These are phyloP conservation scores for Senecio squalidus DNA, from an alignment of 140 eudicot genomes.

Conservation along the genomic window DNA sequence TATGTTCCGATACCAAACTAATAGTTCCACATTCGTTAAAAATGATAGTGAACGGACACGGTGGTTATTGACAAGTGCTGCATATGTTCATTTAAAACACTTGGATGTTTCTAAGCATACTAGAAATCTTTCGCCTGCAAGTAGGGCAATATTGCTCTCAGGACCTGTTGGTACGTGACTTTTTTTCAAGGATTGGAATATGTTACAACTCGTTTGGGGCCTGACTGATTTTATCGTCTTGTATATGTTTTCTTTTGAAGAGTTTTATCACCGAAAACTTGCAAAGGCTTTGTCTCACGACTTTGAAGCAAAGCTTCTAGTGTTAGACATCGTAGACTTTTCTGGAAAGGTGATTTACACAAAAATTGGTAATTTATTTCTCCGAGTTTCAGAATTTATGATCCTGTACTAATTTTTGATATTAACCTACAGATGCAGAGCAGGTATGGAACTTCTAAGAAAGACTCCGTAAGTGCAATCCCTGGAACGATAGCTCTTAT, in stretches of 20 bases:
- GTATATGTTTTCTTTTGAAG: slow-evolving; percentile 26
- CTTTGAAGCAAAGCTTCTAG: slow-evolving; percentile 75
- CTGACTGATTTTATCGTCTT: slow-evolving; percentile 8
- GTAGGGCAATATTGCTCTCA: slow-evolving; percentile 87
- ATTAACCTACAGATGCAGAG: slow-evolving; percentile 66
- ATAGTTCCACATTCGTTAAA: no score
- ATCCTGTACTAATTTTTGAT: slow-evolving; percentile 23
- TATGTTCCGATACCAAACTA: no score
- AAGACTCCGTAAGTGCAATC: slow-evolving; percentile 62
- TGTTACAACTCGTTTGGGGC: not conserved
- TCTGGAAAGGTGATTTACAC: slow-evolving; percentile 57
- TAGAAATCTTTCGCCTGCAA: slow-evolving; percentile 84
- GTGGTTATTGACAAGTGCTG: slow-evolving; percentile 83
- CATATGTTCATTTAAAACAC: slow-evolving; percentile 85
- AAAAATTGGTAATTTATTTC: not conserved
- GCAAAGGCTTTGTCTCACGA: slow-evolving; percentile 83
- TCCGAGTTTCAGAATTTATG: not conserved
- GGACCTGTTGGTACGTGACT: slow-evolving; percentile 76
- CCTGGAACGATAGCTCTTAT: not conserved
- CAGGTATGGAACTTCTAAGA: slow-evolving; percentile 71
- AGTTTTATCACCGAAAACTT: slow-evolving; percentile 74
- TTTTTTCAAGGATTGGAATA: not conserved
- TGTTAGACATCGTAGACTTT: slow-evolving; percentile 72
- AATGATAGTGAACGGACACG: slow-evolving; percentile 73
- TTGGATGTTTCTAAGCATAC: slow-evolving; percentile 77